Conservation (phyloP, 768 basidiomycete species). For the Russula olivacea region DNA sequence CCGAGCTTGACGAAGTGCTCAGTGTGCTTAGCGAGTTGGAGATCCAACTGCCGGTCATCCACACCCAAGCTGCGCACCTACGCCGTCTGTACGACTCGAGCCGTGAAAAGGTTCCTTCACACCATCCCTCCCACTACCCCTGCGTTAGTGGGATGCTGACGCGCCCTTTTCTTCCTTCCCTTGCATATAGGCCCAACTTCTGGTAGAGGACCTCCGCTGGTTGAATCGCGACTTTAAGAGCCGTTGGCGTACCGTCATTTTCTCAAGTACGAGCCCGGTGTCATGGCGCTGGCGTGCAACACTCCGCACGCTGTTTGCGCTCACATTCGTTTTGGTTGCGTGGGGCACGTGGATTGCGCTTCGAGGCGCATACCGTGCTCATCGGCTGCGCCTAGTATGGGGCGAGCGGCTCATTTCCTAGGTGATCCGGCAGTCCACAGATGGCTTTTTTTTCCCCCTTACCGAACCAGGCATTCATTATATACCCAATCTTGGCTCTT, state of each 20-base stretch:
- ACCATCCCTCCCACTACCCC: neutral
- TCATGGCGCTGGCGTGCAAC: conserved; percentile 63
- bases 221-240: conserved; percentile 74
- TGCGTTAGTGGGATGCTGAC: neutral
- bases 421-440: conserved; percentile 10
- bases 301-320: conserved; percentile 40
- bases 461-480: neutral
- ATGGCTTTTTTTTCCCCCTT: neutral
- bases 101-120: conserved; percentile 49
- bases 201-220: conserved; percentile 66
- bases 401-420: conserved; percentile 74
- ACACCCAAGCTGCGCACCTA: conserved; percentile 55
- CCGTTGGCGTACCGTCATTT: conserved; percentile 68
- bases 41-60: conserved; percentile 54
- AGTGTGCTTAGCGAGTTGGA: conserved; percentile 52
- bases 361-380: conserved; percentile 65
- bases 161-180: neutral
- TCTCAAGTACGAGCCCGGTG: conserved; percentile 66
- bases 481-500: conserved; percentile 7
- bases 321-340: conserved; percentile 51
- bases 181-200: conserved; percentile 50
- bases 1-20: conserved; percentile 57
- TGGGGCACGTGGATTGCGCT: conserved; percentile 57
- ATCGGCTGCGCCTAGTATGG: conserved; percentile 74
- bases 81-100: conserved; percentile 66